These are phyloP conservation scores for Ilyonectria sp. DNA, from an alignment of 2,329 filamentous ascomycete species.

Conservation along the genomic window DNA sequence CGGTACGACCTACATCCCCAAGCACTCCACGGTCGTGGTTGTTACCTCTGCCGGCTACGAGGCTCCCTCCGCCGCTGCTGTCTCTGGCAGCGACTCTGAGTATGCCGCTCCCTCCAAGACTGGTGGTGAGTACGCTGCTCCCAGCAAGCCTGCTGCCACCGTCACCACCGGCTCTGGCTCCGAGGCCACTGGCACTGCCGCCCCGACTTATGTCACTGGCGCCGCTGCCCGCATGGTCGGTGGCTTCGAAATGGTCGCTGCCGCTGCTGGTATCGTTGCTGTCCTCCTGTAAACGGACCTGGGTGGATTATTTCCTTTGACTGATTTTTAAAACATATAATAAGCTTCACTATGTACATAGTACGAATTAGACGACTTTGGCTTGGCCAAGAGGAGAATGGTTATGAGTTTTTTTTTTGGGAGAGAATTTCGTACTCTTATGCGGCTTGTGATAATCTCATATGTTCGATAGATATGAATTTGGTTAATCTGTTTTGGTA, in stretches of 20 bases:
- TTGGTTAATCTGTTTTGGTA: not conserved
- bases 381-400: conserved; percentile 44
- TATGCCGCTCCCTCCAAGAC: not conserved
- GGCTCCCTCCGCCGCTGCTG: not conserved
- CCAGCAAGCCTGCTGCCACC: conserved; percentile 43
- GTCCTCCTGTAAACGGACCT: conserved; percentile 52
- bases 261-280: conserved; percentile 51
- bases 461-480: not conserved
- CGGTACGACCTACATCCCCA: conserved; percentile 53
- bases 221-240: conserved; percentile 52
- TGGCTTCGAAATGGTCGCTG: conserved; percentile 49
- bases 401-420: conserved; percentile 42
- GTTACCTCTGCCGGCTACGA: conserved; percentile 20
- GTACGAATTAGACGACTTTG: conserved; percentile 47
- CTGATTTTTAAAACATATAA: conserved; percentile 42
- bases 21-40: not conserved
- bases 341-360: conserved; percentile 50
- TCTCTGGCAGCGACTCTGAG: not conserved
- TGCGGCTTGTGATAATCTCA: not conserved
- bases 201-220: conserved; percentile 46
- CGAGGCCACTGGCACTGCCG: conserved; percentile 32
- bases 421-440: conserved; percentile 24
- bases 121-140: conserved; percentile 9
- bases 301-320: conserved; percentile 40
- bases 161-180: conserved; percentile 35